Evolutionary conservation across 805 yeast species (phyloP), one percentile per base, ranked within the genome.

Genomic region (Hanseniaspora singularis): DNA sequence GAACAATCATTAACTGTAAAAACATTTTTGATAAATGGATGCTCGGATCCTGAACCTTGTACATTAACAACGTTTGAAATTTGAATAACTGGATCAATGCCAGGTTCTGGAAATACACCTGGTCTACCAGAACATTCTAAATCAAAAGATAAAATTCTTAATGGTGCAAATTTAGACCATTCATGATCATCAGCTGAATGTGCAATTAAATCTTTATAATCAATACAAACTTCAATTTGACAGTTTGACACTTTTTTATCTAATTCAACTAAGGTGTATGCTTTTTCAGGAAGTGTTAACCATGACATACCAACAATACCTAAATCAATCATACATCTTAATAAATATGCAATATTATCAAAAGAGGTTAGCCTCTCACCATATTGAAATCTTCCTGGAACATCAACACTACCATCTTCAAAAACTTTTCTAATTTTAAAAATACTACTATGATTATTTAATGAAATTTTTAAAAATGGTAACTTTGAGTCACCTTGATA

Each of bases 51-150:
- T 1, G 58, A 58, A 39, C 98, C 96, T 43, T 80, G 79, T 43
- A 76, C 69, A 56, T 85, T 80, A 2, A 89, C 94, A 24, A 92
- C 96, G 58, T 86, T 89, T 5, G 98, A 98, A 52, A 92, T 94
- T 64, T 94, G 98, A 58, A 92, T 92, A 9, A 92, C 95, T 0
- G 96, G 82, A 66, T 92, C 99, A 39, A 76, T 73, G 51, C 82
- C 82, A 1, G 99, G 81, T 58, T 92, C 98, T 1, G 99, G 98
- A 62, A 92, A 92, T 11, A 92, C 74, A 46, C 98, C 98, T 53
- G 85, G 82, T 64, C 99, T 76, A 38, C 98, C 98, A 3, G 98
- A 92, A 72, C 99, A 92, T 64, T 92, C 99, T 51, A 92, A 92
- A 70, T 92, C 99, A 62, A 92, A 89, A 10, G 96, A 87, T 54